Evolutionary conservation across 1,284 basidiomycete genomes (phyloP).

Genomic region (Trametes hirsuta): DNA sequence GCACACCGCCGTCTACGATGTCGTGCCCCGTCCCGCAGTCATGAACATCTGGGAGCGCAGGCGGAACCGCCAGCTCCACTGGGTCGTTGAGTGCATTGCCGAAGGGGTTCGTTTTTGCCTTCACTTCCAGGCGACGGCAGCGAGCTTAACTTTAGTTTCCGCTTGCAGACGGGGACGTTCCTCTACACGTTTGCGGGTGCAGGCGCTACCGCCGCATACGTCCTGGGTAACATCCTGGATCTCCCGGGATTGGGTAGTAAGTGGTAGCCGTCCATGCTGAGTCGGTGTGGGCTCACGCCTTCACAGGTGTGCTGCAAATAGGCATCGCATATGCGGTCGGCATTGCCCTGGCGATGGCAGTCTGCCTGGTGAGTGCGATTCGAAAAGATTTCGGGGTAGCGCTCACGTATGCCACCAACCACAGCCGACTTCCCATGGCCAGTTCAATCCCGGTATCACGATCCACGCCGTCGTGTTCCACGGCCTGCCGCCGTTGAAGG

Average conservation of each 20-base stretch:
- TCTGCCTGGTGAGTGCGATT: slow-evolving; percentile 20
- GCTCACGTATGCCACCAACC: background rate
- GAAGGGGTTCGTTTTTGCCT: slow-evolving; percentile 49
- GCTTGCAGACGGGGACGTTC: slow-evolving; percentile 45
- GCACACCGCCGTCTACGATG: slow-evolving; percentile 25
- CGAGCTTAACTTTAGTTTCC: background rate
- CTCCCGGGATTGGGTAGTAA: slow-evolving; percentile 51
- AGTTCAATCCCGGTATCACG: slow-evolving; percentile 67
- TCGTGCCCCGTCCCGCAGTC: slow-evolving; percentile 38
- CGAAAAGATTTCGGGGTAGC: too few relatives aligned
- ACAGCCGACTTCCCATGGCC: slow-evolving; percentile 62
- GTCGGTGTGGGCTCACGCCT: background rate
- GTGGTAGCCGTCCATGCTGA: slow-evolving; percentile 27
- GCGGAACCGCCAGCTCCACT: slow-evolving; percentile 52
- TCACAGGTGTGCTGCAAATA: slow-evolving; percentile 58
- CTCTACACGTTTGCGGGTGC: slow-evolving; percentile 60
- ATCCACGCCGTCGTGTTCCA: slow-evolving; percentile 55
- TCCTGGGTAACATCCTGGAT: slow-evolving; percentile 54
- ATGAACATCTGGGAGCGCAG: slow-evolving; percentile 56
- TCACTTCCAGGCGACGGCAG: background rate
- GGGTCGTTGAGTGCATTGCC: slow-evolving; percentile 60
- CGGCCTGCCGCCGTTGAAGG: slow-evolving; percentile 60
- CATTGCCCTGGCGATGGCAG: slow-evolving; percentile 58
- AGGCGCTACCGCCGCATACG: slow-evolving; percentile 58
- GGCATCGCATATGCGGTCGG: slow-evolving; percentile 68